These are phyloP conservation scores for Saccharomyces mikatae DNA, from an alignment of 805 yeast species.

Conservation along the genomic window DNA sequence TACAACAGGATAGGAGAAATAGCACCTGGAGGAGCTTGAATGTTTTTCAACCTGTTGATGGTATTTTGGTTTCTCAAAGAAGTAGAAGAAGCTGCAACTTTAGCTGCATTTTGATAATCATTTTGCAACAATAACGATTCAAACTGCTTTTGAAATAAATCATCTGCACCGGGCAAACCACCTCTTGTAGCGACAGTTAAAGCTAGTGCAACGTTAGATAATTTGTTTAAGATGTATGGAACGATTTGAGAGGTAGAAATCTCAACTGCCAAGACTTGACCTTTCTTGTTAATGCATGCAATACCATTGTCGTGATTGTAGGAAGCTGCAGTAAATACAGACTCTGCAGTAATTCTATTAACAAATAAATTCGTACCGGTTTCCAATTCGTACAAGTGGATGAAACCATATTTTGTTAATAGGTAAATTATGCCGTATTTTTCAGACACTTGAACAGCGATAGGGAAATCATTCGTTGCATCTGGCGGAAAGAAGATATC, in stretches of 20 bases:
- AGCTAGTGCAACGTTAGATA: constrained; percentile 82
- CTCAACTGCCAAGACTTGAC: constrained; percentile 91
- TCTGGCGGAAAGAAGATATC: constrained; percentile 96
- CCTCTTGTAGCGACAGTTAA: constrained; percentile 87
- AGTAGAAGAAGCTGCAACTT: constrained; percentile 91
- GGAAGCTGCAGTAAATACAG: constrained; percentile 81
- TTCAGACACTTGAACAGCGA: constrained; percentile 77
- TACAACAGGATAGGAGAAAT: constrained; percentile 91
- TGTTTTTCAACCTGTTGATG: constrained; percentile 80
- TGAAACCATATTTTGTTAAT: constrained; percentile 92
- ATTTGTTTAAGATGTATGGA: constrained; percentile 79
- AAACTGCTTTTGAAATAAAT: constrained; percentile 83
- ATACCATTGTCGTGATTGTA: constrained; percentile 74
- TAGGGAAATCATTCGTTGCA: constrained; percentile 93
- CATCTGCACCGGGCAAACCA: constrained; percentile 95
- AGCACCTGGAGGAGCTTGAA: constrained; percentile 89
- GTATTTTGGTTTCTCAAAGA: constrained; percentile 91
- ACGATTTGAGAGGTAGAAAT: constrained; percentile 76
- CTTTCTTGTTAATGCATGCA: constrained; percentile 86
- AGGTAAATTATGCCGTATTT: constrained; percentile 81
- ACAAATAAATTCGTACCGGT: constrained; percentile 88
- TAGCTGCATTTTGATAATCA: constrained; percentile 87
- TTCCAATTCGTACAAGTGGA: constrained; percentile 90
- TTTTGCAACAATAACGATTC: constrained; percentile 76
- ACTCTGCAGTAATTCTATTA: constrained; percentile 92